phyloP scores from a whole-genome alignment of 495 filamentous ascomycete genomes.

The Neurospora terricola region DNA sequence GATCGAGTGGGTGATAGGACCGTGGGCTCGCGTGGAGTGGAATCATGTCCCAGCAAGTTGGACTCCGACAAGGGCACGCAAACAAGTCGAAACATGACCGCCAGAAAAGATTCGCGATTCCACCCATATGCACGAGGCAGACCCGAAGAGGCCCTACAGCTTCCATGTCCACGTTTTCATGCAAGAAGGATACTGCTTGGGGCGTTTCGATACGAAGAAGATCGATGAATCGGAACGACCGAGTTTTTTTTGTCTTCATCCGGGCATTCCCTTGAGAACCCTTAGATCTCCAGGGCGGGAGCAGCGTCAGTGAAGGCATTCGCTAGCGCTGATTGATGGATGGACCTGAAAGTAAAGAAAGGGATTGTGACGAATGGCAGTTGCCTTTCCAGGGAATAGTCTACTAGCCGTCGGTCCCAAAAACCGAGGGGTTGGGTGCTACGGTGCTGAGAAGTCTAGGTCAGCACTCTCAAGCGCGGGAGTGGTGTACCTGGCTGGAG shows the following conservation, averaged over 20 bases:
- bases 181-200: not conserved
- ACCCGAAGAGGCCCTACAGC: not conserved
- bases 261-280: not conserved
- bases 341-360: not conserved
- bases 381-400: not conserved
- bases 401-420: not conserved
- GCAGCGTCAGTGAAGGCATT: not conserved
- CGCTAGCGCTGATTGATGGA: not conserved
- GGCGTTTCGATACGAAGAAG: not conserved
- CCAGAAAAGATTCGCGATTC: not conserved
- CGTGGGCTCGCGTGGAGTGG: not conserved
- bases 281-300: not conserved
- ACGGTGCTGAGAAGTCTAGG: not conserved
- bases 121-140: not conserved
- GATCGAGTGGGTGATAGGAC: not conserved
- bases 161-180: not conserved
- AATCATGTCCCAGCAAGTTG: not conserved
- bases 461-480: conserved; percentile 1
- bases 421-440: conserved; percentile 21
- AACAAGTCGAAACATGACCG: not conserved
- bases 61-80: not conserved
- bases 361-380: conserved; percentile 9
- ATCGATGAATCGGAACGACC: conserved; percentile 1
- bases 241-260: not conserved
- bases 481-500: not conserved